Evolutionary conservation across 495 filamentous ascomycete genomes (phyloP).

Genomic region (Symbiotaphrina buchneri): DNA sequence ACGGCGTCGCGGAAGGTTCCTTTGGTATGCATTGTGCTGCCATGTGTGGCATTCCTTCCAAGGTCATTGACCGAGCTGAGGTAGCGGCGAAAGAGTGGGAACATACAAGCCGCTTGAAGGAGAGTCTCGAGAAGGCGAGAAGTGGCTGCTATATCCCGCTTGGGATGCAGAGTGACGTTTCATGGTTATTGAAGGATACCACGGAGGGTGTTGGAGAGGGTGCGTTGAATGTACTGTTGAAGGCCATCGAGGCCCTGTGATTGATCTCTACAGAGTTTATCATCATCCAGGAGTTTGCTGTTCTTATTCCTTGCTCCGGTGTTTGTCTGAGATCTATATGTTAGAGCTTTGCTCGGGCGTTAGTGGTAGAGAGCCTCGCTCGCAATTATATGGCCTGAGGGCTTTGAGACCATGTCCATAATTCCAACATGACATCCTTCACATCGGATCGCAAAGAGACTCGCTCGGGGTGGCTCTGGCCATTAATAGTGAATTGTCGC

Average conservation of each 20-base stretch:
- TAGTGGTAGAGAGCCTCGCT: too few species aligned
- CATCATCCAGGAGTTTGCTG: slow-evolving; percentile 12
- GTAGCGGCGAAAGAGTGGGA: slow-evolving; percentile 87
- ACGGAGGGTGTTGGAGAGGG: slow-evolving; percentile 16
- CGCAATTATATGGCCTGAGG: too few species aligned
- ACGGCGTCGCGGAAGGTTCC: slow-evolving; percentile 87
- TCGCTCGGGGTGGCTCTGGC: too few species aligned
- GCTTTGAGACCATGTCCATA: too few species aligned
- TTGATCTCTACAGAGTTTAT: too few species aligned
- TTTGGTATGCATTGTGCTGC: slow-evolving; percentile 98
- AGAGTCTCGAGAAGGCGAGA: slow-evolving; percentile 63
- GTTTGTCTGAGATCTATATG: too few species aligned
- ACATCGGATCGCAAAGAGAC: too few species aligned
- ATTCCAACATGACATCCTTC: too few species aligned
- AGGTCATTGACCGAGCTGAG: slow-evolving; percentile 73
- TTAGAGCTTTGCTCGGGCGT: too few species aligned
- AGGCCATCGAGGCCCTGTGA: slow-evolving; percentile 55
- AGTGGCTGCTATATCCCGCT: slow-evolving; percentile 60
- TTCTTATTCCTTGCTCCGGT: neutral
- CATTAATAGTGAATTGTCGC: too few species aligned
- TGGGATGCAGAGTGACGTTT: slow-evolving; percentile 80
- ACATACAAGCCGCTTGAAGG: slow-evolving; percentile 72
- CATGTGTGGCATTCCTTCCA: slow-evolving; percentile 83
- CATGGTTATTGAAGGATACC: slow-evolving; percentile 45
- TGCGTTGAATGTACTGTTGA: slow-evolving; percentile 46